A percentile compares a stretch with the other conserved stretches of the same genome.
phyloP scores from a whole-genome alignment of 768 basidiomycete species.

The Leccinum ochraceum region DNA sequence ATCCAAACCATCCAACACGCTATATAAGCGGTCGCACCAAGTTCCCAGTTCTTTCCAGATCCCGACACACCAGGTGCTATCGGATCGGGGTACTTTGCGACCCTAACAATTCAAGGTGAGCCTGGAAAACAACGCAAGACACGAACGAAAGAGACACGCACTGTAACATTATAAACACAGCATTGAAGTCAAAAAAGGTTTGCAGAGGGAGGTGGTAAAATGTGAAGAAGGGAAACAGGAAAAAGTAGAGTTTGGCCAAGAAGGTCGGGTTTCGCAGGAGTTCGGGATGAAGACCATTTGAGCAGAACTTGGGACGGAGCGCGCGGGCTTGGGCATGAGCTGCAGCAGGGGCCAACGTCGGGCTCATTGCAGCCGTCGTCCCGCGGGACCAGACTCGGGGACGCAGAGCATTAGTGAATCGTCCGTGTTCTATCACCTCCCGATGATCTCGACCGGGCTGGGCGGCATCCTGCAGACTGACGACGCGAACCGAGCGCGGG shows the following conservation, averaged over 20 bases:
- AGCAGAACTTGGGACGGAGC: constrained; percentile 66
- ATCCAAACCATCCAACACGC: constrained; percentile 81
- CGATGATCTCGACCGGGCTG: constrained; percentile 43
- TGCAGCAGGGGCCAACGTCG: constrained; percentile 45
- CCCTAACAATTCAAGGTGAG: constrained; percentile 44
- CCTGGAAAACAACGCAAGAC: neutral
- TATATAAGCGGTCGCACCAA: constrained; percentile 81
- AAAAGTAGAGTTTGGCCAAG: constrained; percentile 60
- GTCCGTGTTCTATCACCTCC: constrained; percentile 54
- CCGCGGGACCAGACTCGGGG: constrained; percentile 62
- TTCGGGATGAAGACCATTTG: constrained; percentile 66
- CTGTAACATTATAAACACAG: constrained; percentile 81
- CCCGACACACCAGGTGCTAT: constrained; percentile 66
- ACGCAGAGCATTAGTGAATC: constrained; percentile 40
- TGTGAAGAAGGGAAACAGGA: constrained; percentile 66
- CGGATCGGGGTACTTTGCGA: constrained; percentile 74
- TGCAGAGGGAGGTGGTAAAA: constrained; percentile 76
- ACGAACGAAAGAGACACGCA: constrained; percentile 43
- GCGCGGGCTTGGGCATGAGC: constrained; percentile 34
- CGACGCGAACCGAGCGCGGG: constrained; percentile 79
- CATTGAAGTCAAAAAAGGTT: constrained; percentile 88
- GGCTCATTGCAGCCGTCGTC: constrained; percentile 44
- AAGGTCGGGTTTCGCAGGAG: constrained; percentile 61
- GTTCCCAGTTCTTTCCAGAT: constrained; percentile 77
- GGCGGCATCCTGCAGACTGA: constrained; percentile 60